Evolutionary conservation across 805 yeast species (phyloP), one percentile per base, ranked within the genome.

Genomic region (Scheffersomyces spartinae): DNA sequence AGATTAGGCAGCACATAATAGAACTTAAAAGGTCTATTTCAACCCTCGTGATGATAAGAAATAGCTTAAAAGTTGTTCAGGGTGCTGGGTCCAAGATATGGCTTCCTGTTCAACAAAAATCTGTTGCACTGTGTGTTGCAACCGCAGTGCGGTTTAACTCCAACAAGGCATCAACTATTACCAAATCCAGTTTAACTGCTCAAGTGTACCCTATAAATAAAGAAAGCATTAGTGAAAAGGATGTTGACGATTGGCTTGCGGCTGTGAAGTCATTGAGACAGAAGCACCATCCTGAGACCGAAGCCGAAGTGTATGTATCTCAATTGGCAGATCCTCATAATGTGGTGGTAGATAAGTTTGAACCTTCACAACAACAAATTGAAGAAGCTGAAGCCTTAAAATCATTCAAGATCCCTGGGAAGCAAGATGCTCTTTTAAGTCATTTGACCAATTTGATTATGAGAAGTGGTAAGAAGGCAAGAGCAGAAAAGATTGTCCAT

Each of bases 401-500:
- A 31, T 59, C 50, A 20, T 55, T 58, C 32, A 67, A 71, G 8
- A 55, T 83, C 16, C 94, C 95, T 15, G 43, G 58, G 15, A 61
- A 64, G 35, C 54, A 57, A 23, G 91, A 84, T 40, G 78, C 81
- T n/a, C 69, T 75, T 12, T 61, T 86, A 25, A 74, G 75, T 25
- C 76, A 80, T 39, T 71, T 91, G 43, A 76, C 82, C 28, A 85
- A 85, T 47, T 64, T 85, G 58, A 74, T 91, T 33, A 91, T 91
- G 97, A 74, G 82, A 45, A 76, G 83, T 46, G 98, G 98, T 21
- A 75, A 76, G 50, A 91, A 86, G 50, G 70, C 81, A 28, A 58
- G 64, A 25, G 96, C 97, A 0, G 77, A 76, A 45, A 76, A 68
- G 39, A 63, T 67, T 25, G 62, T 91, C 29, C 68, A 77, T 27